Conservation (phyloP, 176 grass and related monocot species). For the Cenchrus purpureus region DNA sequence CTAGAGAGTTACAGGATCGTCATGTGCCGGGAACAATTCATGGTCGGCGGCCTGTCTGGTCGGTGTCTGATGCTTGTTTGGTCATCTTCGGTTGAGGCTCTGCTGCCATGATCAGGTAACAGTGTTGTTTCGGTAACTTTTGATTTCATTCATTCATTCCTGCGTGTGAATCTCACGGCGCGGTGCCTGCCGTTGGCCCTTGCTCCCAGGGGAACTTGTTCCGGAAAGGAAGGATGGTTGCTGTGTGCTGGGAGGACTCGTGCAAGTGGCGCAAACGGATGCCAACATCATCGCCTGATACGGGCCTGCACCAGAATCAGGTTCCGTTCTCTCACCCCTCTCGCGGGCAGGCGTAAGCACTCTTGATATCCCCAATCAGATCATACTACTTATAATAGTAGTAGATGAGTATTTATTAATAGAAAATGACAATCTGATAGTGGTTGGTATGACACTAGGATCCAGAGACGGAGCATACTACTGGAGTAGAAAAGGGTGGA, state of each 20-base stretch:
- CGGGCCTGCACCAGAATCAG: background rate
- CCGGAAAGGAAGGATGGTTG: background rate
- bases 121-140: background rate
- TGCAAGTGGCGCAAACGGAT: too few relatives aligned
- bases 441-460: too few relatives aligned
- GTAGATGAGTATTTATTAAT: too few relatives aligned
- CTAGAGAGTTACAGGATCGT: background rate
- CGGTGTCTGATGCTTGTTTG: slow-evolving; percentile 27
- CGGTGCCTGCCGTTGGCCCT: background rate
- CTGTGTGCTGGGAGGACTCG: background rate
- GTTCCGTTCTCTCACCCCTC: background rate
- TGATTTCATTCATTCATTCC: background rate
- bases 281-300: background rate
- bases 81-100: slow-evolving; percentile 3
- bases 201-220: background rate
- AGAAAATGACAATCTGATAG: too few relatives aligned
- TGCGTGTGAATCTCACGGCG: background rate
- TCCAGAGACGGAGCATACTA: too few relatives aligned
- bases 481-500: background rate
- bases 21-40: slow-evolving; percentile 30
- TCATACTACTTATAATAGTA: too few relatives aligned
- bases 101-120: background rate
- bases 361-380: too few relatives aligned
- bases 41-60: slow-evolving; percentile 31
- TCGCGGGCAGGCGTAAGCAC: background rate